These are phyloP conservation scores for Nemania sp. DNA, from an alignment of 2,329 filamentous ascomycete species.

Conservation along the genomic window DNA sequence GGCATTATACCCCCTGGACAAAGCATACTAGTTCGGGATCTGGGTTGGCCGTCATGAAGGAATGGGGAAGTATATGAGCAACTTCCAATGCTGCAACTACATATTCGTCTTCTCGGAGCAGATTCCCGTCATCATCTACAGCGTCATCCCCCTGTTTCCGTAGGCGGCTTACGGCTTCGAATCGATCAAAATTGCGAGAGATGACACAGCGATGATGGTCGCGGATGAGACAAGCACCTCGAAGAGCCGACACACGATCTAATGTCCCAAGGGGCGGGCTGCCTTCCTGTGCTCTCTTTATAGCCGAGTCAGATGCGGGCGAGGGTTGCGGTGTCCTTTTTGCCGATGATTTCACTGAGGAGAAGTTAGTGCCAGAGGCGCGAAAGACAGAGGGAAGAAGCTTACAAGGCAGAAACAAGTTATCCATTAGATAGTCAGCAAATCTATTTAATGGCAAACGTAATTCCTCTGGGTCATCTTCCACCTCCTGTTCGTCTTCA, in stretches of 20 bases:
- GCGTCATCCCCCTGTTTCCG: conserved; percentile 20
- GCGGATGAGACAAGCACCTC: conserved; percentile 36
- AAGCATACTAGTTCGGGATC: too few relatives aligned
- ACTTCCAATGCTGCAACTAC: conserved; percentile 1
- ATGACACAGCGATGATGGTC: conserved; percentile 40
- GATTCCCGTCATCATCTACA: conserved; percentile 36
- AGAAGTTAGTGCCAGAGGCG: not conserved
- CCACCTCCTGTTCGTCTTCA: not conserved
- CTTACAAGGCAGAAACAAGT: conserved; percentile 37
- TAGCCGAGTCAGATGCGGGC: conserved; percentile 32
- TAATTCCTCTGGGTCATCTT: conserved; percentile 16
- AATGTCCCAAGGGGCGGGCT: conserved; percentile 31
- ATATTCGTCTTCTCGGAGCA: conserved; percentile 14
- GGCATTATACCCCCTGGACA: too few relatives aligned
- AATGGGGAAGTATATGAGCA: conserved; percentile 20
- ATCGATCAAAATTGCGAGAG: conserved; percentile 30
- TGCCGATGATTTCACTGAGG: conserved; percentile 37
- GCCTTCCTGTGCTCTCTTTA: conserved; percentile 30
- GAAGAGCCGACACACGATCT: conserved; percentile 35
- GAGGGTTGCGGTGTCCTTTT: conserved; percentile 36
- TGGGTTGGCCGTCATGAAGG: not conserved
- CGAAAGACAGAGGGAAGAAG: not conserved
- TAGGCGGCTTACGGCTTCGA: conserved; percentile 26
- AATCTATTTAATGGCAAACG: conserved; percentile 30
- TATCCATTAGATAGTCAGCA: conserved; percentile 36